These are phyloP conservation scores for Tanozyma kutaoensis DNA, from an alignment of 805 yeast genomes.

Conservation along the genomic window DNA sequence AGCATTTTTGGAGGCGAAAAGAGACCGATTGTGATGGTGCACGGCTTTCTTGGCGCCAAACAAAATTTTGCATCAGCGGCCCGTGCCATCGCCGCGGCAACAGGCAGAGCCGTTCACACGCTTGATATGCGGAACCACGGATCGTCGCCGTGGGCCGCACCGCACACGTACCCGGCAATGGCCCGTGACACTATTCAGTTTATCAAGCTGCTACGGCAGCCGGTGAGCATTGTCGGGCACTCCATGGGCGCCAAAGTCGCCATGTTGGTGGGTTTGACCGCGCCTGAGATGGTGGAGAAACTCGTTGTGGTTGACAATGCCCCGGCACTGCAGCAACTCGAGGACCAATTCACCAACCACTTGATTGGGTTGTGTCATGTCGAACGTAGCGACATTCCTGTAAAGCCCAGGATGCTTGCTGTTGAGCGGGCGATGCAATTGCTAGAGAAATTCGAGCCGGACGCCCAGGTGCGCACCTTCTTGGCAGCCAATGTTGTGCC, in stretches of 20 bases:
- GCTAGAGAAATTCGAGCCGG: constrained; percentile 11
- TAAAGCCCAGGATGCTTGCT: constrained; percentile 2
- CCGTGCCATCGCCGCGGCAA: constrained; percentile 14
- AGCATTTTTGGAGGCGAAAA: too few relatives aligned
- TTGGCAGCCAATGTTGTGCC: constrained; percentile 23
- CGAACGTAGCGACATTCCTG: too few relatives aligned
- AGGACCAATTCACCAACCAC: constrained; percentile 17
- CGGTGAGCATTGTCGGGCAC: constrained; percentile 29
- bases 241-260: constrained; percentile 53
- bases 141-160: constrained; percentile 26
- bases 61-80: constrained; percentile 29
- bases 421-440: constrained; percentile 4
- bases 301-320: constrained; percentile 37
- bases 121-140: constrained; percentile 50
- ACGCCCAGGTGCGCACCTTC: constrained; percentile 18
- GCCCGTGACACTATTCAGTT: constrained; percentile 28
- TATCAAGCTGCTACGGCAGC: constrained; percentile 7
- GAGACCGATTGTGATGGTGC: constrained; percentile 32
- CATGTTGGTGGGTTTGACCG: constrained; percentile 27
- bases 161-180: constrained; percentile 30
- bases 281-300: constrained; percentile 25
- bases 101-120: constrained; percentile 23
- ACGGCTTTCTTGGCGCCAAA: constrained; percentile 42
- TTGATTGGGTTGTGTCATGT: constrained; percentile 27
- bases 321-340: constrained; percentile 25